Conservation (phyloP, 176 grass and related monocot species). For the Miscanthus lutarioriparius region DNA sequence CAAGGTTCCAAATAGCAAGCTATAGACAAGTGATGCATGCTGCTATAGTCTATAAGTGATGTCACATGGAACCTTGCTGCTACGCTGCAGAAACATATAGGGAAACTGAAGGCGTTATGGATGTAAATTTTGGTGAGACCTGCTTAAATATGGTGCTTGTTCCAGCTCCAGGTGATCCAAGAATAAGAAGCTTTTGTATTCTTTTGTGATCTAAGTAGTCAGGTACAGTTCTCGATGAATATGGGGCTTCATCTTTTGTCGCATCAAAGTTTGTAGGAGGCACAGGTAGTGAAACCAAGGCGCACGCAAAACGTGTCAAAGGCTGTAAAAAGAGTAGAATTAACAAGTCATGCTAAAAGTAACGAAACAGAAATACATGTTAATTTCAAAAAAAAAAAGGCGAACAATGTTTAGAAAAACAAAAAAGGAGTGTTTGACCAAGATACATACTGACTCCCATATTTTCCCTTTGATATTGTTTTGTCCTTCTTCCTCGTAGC, state of each 20-base stretch:
- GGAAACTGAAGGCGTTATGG: conserved; percentile 6
- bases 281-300: conserved; percentile 80
- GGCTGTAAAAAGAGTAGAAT: conserved; percentile 40
- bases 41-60: background rate
- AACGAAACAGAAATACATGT: background rate
- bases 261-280: conserved; percentile 53
- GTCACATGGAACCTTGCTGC: background rate
- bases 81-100: background rate
- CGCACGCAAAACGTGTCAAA: conserved; percentile 67
- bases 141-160: conserved; percentile 98
- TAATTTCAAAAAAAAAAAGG: background rate
- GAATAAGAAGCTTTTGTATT: conserved; percentile 84
- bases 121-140: conserved; percentile 39
- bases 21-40: background rate
- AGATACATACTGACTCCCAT: conserved; percentile 78
- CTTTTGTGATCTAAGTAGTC: conserved; percentile 86
- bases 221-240: conserved; percentile 59
- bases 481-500: conserved; percentile 98
- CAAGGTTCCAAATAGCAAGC: background rate
- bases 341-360: conserved; percentile 13
- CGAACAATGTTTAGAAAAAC: background rate
- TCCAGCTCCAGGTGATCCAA: conserved; percentile 80
- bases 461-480: conserved; percentile 97
- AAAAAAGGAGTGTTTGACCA: conserved; percentile 4
- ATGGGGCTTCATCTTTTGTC: conserved; percentile 55